Percentiles rank a stretch among this genome's conserved stretches.
Conservation (phyloP, 176 grass and related monocot species). For the Hordeum vulgare region DNA sequence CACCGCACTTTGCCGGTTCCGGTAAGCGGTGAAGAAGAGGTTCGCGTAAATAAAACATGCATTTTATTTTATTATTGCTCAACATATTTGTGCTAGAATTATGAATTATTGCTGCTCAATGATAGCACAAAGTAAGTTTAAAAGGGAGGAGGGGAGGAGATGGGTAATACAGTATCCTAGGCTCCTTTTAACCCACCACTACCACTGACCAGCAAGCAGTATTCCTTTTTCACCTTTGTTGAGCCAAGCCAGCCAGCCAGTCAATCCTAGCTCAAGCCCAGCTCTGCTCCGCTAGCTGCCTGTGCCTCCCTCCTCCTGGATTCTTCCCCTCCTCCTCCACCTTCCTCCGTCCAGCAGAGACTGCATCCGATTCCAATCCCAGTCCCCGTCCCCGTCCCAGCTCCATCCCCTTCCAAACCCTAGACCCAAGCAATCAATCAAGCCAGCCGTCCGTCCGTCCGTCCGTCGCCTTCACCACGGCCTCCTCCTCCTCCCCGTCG, state of each 20-base stretch:
- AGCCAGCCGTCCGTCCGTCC: too few species aligned
- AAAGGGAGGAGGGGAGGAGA: too few species aligned
- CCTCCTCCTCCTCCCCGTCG: not conserved
- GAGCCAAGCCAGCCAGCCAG: not conserved
- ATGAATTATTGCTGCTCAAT: too few species aligned
- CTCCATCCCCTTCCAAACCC: not conserved
- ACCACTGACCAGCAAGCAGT: too few species aligned
- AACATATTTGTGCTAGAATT: too few species aligned
- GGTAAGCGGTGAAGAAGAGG: too few species aligned
- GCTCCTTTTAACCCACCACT: too few species aligned
- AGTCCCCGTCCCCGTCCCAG: not conserved
- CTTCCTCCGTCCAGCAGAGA: not conserved
- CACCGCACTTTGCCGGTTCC: too few species aligned
- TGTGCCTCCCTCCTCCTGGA: not conserved
- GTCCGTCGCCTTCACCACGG: not conserved
- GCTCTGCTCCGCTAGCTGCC: not conserved
- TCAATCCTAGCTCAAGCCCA: not conserved
- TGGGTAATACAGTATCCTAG: not conserved
- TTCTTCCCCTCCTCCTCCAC: not conserved
- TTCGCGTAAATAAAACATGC: too few species aligned
- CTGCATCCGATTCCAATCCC: not conserved
- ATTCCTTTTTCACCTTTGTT: not conserved
- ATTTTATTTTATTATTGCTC: too few species aligned
- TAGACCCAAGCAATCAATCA: not conserved
- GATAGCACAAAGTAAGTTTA: too few species aligned